Percentiles rank a stretch among this genome's conserved stretches.
Conservation (phyloP, 495 filamentous ascomycete species). For the Filosporella fistucella region DNA sequence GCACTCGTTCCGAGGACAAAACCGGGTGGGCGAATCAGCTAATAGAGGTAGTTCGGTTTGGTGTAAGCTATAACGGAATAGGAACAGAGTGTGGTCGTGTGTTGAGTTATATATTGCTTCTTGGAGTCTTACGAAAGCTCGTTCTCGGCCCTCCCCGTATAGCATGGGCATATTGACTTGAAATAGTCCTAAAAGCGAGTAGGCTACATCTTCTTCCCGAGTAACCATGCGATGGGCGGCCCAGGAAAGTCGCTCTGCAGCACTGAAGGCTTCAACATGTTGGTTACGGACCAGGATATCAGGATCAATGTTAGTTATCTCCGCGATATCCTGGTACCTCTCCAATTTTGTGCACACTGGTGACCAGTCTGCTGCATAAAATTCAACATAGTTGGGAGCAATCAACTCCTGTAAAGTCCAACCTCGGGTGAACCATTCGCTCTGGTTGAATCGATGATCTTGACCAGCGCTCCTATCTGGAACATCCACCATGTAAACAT, state of each 20-base stretch:
- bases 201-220: constrained; percentile 31
- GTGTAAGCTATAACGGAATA: constrained; percentile 9
- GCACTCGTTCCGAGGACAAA: constrained; percentile 5
- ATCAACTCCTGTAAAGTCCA: constrained; percentile 9
- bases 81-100: constrained; percentile 18
- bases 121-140: constrained; percentile 32
- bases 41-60: constrained; percentile 1
- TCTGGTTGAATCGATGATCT: background rate
- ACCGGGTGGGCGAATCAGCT: constrained; percentile 7
- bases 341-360: constrained; percentile 8
- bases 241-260: constrained; percentile 32
- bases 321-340: constrained; percentile 3
- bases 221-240: constrained; percentile 24
- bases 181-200: constrained; percentile 34
- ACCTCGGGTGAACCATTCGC: constrained; percentile 6
- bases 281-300: constrained; percentile 2
- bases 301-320: constrained; percentile 9
- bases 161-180: constrained; percentile 36
- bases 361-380: constrained; percentile 11
- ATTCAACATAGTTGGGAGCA: constrained; percentile 13
- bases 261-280: constrained; percentile 1
- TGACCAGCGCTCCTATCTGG: constrained; percentile 7
- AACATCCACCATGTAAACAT: constrained; percentile 32
- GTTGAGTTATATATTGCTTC: constrained; percentile 27
- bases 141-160: constrained; percentile 32